phyloP scores from a whole-genome alignment of 768 basidiomycete genomes.

The Boletus tomentosulus region DNA sequence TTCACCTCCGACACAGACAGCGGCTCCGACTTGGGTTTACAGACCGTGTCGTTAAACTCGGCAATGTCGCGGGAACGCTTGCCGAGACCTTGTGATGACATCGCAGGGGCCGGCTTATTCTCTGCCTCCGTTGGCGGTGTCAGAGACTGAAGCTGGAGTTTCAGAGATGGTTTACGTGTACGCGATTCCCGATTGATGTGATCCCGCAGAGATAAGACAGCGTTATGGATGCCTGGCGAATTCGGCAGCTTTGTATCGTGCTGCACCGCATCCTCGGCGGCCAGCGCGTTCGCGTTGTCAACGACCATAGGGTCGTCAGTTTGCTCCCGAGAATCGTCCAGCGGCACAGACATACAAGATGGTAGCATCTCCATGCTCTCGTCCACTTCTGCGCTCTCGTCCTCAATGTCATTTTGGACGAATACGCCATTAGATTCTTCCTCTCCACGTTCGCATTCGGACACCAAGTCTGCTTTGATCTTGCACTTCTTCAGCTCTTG shows the following conservation, averaged over 20 bases:
- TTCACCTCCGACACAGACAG: conserved; percentile 13
- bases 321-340: conserved; percentile 9
- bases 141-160: conserved; percentile 22
- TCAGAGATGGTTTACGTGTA: conserved; percentile 30
- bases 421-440: conserved; percentile 41
- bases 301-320: conserved; percentile 9
- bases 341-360: conserved; percentile 20
- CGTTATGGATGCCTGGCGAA: background rate
- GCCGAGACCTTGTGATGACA: conserved; percentile 19
- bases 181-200: conserved; percentile 15
- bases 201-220: conserved; percentile 7
- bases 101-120: conserved; percentile 6
- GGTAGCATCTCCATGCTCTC: conserved; percentile 36
- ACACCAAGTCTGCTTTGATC: conserved; percentile 33
- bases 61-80: conserved; percentile 26
- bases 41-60: conserved; percentile 13
- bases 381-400: conserved; percentile 61
- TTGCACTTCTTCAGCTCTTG: conserved; percentile 54
- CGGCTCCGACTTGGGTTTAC: conserved; percentile 15
- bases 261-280: conserved; percentile 1
- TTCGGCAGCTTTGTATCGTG: background rate
- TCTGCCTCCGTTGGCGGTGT: conserved; percentile 7
- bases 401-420: conserved; percentile 52
- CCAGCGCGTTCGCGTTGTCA: conserved; percentile 6
- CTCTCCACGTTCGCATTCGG: conserved; percentile 29